Percentiles rank a stretch among this genome's conserved stretches.
phyloP scores from a whole-genome alignment of 2,329 filamentous ascomycete genomes.

The Beauveria scarabaeidicola region DNA sequence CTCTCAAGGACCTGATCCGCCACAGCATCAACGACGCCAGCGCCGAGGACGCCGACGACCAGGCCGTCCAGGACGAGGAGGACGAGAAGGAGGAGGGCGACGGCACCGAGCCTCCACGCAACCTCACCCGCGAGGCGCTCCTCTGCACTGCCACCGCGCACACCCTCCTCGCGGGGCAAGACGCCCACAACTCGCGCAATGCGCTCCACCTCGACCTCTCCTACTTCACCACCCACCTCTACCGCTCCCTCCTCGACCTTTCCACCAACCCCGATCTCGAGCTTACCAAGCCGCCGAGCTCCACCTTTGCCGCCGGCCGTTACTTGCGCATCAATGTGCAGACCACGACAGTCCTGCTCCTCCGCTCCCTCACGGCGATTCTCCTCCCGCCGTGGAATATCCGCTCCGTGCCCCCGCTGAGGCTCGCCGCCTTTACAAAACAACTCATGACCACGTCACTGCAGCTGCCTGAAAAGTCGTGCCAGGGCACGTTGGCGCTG shows the following conservation, averaged over 20 bases:
- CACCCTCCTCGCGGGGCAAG: constrained; percentile 90
- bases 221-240: constrained; percentile 93
- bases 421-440: constrained; percentile 89
- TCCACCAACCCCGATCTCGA: constrained; percentile 81
- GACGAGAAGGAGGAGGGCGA: constrained; percentile 35
- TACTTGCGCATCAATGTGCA: constrained; percentile 76
- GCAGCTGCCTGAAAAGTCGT: constrained; percentile 85
- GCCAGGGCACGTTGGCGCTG: constrained; percentile 69
- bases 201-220: constrained; percentile 82
- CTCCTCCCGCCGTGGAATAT: constrained; percentile 69
- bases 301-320: constrained; percentile 29
- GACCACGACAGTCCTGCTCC: constrained; percentile 85
- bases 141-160: constrained; percentile 95
- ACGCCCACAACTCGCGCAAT: constrained; percentile 74
- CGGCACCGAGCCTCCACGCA: constrained; percentile 44
- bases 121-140: constrained; percentile 76
- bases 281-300: constrained; percentile 44
- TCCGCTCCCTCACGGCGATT: constrained; percentile 75
- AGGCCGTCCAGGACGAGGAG: constrained; percentile 33
- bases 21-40: constrained; percentile 55
- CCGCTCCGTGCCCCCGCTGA: constrained; percentile 67
- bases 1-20: constrained; percentile 82
- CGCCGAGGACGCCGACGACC: constrained; percentile 36
- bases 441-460: constrained; percentile 75
- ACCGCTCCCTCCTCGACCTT: constrained; percentile 71